phyloP scores from a whole-genome alignment of 257 asterid species.

The Fraxinus americana region DNA sequence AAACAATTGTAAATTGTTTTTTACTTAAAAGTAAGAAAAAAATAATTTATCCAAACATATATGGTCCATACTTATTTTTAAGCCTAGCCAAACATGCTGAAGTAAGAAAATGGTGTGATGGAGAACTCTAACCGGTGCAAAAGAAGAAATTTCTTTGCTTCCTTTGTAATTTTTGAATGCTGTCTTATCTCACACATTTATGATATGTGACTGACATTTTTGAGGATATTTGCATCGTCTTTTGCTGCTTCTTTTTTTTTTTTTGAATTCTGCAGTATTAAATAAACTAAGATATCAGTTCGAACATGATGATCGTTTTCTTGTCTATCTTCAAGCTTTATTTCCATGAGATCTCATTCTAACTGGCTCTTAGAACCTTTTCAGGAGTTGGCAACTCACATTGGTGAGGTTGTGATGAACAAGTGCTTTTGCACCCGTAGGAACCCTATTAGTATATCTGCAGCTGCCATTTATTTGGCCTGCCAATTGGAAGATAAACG shows the following conservation, averaged over 20 bases:
- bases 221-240: not conserved
- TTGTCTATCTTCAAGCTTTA: not conserved
- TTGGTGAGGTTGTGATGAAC: conserved; percentile 94
- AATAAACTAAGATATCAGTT: no score
- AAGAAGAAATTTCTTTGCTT: not conserved
- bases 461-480: conserved; percentile 95
- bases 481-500: conserved; percentile 97
- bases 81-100: not conserved
- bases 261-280: not conserved
- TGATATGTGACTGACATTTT: not conserved
- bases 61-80: not conserved
- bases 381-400: conserved; percentile 98
- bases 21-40: not conserved
- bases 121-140: not conserved
- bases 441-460: conserved; percentile 97
- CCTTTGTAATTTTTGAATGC: not conserved
- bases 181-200: not conserved
- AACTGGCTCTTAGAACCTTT: conserved; percentile 12
- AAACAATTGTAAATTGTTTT: not conserved
- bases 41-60: not conserved
- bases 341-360: not conserved
- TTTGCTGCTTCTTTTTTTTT: no score
- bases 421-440: conserved; percentile 97
- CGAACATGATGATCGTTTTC: not conserved
- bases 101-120: not conserved